These are phyloP conservation scores for Terfezia boudieri DNA, from an alignment of 495 filamentous ascomycete species.

Conservation along the genomic window DNA sequence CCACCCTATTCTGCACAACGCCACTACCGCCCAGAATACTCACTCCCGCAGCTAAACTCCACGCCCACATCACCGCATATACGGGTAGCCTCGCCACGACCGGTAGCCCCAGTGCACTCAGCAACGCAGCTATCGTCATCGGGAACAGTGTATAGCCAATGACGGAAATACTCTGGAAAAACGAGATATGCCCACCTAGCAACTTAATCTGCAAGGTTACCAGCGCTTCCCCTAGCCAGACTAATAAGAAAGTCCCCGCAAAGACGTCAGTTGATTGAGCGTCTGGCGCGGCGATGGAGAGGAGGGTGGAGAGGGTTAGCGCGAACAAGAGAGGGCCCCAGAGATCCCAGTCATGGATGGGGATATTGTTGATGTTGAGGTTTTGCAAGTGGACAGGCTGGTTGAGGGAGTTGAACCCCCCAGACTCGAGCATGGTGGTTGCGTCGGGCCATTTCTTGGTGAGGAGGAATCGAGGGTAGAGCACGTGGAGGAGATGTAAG, in stretches of 20 bases:
- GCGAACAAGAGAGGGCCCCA: conserved; percentile 88
- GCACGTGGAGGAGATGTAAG: conserved; percentile 95
- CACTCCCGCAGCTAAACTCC: conserved; percentile 84
- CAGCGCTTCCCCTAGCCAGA: conserved; percentile 92
- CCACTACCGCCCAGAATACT: conserved; percentile 92
- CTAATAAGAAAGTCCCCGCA: conserved; percentile 81
- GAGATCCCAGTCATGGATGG: conserved; percentile 47
- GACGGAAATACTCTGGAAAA: conserved; percentile 90
- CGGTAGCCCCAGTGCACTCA: conserved; percentile 59
- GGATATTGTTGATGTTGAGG: too few relatives aligned
- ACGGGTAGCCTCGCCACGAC: conserved; percentile 68
- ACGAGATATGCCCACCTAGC: conserved; percentile 95
- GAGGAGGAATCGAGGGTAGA: conserved; percentile 87
- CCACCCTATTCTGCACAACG: conserved; percentile 82
- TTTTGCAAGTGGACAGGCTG: too few relatives aligned
- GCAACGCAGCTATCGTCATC: conserved; percentile 76
- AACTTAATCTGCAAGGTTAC: conserved; percentile 98
- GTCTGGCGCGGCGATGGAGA: conserved; percentile 32
- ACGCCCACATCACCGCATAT: conserved; percentile 65
- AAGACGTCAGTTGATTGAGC: conserved; percentile 73
- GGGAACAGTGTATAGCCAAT: conserved; percentile 98
- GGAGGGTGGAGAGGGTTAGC: conserved; percentile 58
- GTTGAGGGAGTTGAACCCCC: conserved; percentile 34
- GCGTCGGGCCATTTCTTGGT: conserved; percentile 30
- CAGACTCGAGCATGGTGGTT: conserved; percentile 30